Percentiles rank a stretch among this genome's conserved stretches.
These are phyloP conservation scores for Trypanosoma caninum DNA, from an alignment of 208 protist species.

Conservation along the genomic window DNA sequence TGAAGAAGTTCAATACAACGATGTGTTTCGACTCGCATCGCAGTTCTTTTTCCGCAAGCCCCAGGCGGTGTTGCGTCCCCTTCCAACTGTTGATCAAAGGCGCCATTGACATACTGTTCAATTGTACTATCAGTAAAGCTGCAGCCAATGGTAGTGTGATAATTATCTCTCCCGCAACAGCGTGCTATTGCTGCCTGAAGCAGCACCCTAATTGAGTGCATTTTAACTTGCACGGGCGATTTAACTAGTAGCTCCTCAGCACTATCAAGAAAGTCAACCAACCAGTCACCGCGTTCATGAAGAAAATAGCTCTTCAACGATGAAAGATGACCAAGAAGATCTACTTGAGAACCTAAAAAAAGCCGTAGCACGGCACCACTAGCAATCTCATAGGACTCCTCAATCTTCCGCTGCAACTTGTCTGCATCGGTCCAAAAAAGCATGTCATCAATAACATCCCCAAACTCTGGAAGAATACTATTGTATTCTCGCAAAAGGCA, in stretches of 20 bases:
- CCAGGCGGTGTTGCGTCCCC: slow-evolving; percentile 4
- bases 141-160: slow-evolving; percentile 76
- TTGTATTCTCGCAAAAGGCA: slow-evolving; percentile 83
- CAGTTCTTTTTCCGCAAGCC: slow-evolving; percentile 24
- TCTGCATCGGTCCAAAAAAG: slow-evolving; percentile 69
- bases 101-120: slow-evolving; percentile 32
- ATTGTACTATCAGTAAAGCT: slow-evolving; percentile 61
- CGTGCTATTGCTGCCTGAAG: slow-evolving; percentile 77
- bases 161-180: slow-evolving; percentile 57
- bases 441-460: slow-evolving; percentile 31
- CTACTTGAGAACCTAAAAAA: slow-evolving; percentile 61
- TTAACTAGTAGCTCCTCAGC: slow-evolving; percentile 60
- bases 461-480: slow-evolving; percentile 52
- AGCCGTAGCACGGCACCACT: slow-evolving; percentile 73
- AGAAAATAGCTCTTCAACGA: slow-evolving; percentile 82
- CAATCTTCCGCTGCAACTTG: slow-evolving; percentile 59
- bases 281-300: slow-evolving; percentile 78
- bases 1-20: slow-evolving; percentile 75
- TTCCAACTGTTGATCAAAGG: slow-evolving; percentile 20
- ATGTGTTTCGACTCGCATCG: slow-evolving; percentile 30
- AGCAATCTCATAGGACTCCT: slow-evolving; percentile 75
- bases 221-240: slow-evolving; percentile 58
- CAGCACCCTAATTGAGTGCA: slow-evolving; percentile 74
- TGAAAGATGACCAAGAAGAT: slow-evolving; percentile 70
- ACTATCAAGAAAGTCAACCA: slow-evolving; percentile 84